Evolutionary conservation across 1,139 yeast genomes (phyloP).

Genomic region (Candida tetrigidarum): DNA sequence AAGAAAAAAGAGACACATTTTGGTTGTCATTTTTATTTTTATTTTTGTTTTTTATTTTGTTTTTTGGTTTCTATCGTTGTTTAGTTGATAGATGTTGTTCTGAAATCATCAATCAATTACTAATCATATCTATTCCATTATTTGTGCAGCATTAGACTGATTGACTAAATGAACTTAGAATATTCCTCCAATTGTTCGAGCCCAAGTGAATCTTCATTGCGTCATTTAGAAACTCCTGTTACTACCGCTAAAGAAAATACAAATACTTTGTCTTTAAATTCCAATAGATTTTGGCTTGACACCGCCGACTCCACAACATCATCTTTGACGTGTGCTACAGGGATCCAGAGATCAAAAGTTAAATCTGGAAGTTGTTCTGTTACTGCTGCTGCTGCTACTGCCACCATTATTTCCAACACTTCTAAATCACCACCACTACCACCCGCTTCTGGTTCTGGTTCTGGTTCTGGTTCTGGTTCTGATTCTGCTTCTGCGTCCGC

Average conservation of each 20-base stretch:
- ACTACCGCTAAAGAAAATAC: conserved; percentile 14
- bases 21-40: conserved; percentile 3
- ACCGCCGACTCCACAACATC: conserved; percentile 12
- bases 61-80: not conserved
- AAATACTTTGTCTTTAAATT: conserved; percentile 17
- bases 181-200: conserved; percentile 8
- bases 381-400: conserved; percentile 1
- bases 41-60: not conserved
- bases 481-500: not conserved
- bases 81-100: not conserved
- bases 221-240: conserved; percentile 10
- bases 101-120: conserved; percentile 6
- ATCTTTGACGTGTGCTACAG: conserved; percentile 6
- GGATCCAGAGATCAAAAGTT: not conserved
- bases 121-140: not conserved
- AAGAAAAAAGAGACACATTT: conserved; percentile 1
- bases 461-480: not conserved
- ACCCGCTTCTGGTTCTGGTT: not conserved
- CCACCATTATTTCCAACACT: no score
- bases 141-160: not conserved
- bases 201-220: conserved; percentile 14
- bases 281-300: conserved; percentile 14
- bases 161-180: conserved; percentile 9
- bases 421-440: not conserved
- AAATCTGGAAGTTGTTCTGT: not conserved